Evolutionary conservation across 2,329 filamentous ascomycete species (phyloP).

Genomic region (Pezicula radicicola): DNA sequence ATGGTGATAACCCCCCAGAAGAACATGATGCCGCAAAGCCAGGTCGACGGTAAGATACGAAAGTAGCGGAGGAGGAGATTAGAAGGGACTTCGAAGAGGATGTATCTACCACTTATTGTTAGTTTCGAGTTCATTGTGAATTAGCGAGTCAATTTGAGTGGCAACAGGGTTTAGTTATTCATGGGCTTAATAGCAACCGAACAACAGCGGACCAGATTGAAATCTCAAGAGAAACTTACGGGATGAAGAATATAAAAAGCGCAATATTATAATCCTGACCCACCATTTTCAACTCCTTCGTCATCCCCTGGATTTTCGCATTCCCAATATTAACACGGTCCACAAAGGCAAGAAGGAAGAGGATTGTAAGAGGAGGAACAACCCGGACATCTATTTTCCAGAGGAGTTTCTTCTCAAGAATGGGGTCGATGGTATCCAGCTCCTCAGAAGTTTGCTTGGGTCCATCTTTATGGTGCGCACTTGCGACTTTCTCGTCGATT

Average conservation of each 20-base stretch:
- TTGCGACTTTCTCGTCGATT: slow-evolving; percentile 49
- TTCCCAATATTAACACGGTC: slow-evolving; percentile 77
- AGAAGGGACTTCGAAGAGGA: slow-evolving; percentile 34
- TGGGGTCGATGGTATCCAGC: slow-evolving; percentile 21
- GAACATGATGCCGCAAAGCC: slow-evolving; percentile 35
- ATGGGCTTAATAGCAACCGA: no score
- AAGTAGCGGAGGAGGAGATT: slow-evolving; percentile 24
- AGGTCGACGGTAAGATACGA: slow-evolving; percentile 33
- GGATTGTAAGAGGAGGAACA: slow-evolving; percentile 46
- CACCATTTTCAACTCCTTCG: slow-evolving; percentile 53
- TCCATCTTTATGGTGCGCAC: slow-evolving; percentile 47
- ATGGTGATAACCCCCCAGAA: slow-evolving; percentile 42
- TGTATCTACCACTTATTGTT: slow-evolving; percentile 13
- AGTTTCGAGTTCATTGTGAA: neutral
- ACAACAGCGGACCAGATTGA: no score
- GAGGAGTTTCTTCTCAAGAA: slow-evolving; percentile 12
- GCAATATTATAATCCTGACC: slow-evolving; percentile 47
- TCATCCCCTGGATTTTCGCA: slow-evolving; percentile 67
- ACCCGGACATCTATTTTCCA: slow-evolving; percentile 19
- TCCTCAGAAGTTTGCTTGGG: no score
- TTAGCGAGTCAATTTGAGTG: neutral
- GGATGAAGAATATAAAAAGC: slow-evolving; percentile 36
- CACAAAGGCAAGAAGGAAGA: slow-evolving; percentile 72
- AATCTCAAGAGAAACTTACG: slow-evolving; percentile 2
- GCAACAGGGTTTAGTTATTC: no score